Conservation (phyloP, 257 asterid species). For the Solanum clarkiae region DNA sequence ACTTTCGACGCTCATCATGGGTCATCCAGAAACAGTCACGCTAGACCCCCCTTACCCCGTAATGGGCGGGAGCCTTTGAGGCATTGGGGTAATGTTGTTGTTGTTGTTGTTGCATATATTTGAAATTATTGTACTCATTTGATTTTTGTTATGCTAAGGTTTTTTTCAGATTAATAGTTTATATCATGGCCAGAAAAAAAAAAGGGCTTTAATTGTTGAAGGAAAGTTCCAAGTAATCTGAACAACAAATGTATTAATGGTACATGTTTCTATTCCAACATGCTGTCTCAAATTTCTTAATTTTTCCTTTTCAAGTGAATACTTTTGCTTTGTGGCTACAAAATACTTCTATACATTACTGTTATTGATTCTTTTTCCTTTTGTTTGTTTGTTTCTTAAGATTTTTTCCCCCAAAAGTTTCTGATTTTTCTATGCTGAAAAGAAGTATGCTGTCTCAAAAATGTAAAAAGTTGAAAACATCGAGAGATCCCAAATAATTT, state of each 20-base stretch:
- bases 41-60: too few species aligned
- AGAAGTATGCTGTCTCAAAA: neutral
- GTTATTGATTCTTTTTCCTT: neutral
- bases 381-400: neutral
- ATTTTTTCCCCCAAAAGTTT: neutral
- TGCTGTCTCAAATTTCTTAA: slow-evolving; percentile 21
- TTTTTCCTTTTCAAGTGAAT: neutral
- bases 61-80: too few species aligned
- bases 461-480: neutral
- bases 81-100: too few species aligned
- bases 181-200: neutral
- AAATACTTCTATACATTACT: neutral
- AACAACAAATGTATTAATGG: slow-evolving; percentile 12
- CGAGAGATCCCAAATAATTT: neutral
- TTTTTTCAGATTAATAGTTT: neutral
- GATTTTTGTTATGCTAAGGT: neutral
- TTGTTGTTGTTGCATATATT: neutral
- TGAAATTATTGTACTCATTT: neutral
- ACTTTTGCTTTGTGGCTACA: slow-evolving; percentile 1
- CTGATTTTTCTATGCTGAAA: neutral
- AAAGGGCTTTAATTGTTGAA: slow-evolving; percentile 21
- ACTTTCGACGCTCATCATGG: too few species aligned
- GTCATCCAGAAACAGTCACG: too few species aligned
- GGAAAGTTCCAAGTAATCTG: slow-evolving; percentile 19
- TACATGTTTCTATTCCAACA: slow-evolving; percentile 30